Percentiles rank a stretch among this genome's conserved stretches.
phyloP scores from a whole-genome alignment of 192 early-diverging fungal genomes.

The Podila clonocystis region DNA sequence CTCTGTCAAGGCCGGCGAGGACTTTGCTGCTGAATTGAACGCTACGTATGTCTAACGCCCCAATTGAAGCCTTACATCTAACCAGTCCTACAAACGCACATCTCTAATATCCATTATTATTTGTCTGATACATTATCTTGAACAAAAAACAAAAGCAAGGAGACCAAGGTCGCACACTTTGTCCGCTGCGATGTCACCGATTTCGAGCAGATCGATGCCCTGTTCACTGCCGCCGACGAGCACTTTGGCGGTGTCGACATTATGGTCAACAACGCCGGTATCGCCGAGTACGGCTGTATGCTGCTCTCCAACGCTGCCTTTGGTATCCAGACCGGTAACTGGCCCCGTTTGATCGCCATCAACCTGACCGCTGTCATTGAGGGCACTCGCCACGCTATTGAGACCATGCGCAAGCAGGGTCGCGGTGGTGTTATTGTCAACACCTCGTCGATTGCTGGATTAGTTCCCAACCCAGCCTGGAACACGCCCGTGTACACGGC shows the following conservation, averaged over 20 bases:
- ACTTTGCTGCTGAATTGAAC: conserved; percentile 28
- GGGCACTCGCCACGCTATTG: conserved; percentile 75
- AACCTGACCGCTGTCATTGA: conserved; percentile 78
- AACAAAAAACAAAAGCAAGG: conserved; percentile 30
- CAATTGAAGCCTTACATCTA: neutral
- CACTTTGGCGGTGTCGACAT: conserved; percentile 68
- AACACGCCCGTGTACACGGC: conserved; percentile 75
- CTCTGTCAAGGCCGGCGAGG: conserved; percentile 43
- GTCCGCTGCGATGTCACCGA: conserved; percentile 60
- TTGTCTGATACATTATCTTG: neutral
- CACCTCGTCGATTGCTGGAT: conserved; percentile 79
- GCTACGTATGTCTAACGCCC: conserved; percentile 5
- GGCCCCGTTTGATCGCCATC: conserved; percentile 70
- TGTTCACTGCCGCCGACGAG: conserved; percentile 50
- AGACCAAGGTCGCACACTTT: conserved; percentile 49
- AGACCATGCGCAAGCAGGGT: conserved; percentile 58
- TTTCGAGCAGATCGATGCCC: conserved; percentile 31
- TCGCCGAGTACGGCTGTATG: conserved; percentile 40
- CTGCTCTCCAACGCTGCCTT: too few relatives aligned
- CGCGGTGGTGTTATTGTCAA: conserved; percentile 76
- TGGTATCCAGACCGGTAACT: conserved; percentile 15
- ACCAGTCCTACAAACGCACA: neutral
- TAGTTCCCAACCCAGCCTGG: conserved; percentile 54
- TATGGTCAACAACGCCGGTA: conserved; percentile 69
- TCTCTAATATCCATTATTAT: neutral